phyloP scores from a whole-genome alignment of 2,329 filamentous ascomycete genomes.

The Scedosporium minutisporum region DNA sequence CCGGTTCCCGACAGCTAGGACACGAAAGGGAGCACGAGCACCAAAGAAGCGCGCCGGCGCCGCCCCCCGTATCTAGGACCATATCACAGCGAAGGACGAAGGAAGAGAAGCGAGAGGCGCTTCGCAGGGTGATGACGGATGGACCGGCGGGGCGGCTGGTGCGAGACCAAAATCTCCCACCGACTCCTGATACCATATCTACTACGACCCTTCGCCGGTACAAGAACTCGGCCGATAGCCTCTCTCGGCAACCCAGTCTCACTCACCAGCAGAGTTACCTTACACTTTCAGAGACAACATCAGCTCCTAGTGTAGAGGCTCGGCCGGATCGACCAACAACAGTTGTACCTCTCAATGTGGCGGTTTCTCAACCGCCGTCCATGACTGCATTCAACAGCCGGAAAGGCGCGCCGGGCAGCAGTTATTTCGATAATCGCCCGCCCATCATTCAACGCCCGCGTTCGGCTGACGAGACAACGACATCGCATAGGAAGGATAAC shows the following conservation, averaged over 20 bases:
- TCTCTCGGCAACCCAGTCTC: conserved; percentile 21
- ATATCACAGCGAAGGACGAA: conserved; percentile 21
- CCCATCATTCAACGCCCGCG: conserved; percentile 30
- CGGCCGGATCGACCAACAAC: background rate
- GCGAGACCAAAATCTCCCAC: conserved; percentile 38
- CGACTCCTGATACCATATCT: conserved; percentile 51
- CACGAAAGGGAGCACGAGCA: conserved; percentile 15
- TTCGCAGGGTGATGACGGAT: conserved; percentile 40
- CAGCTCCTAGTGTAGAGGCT: background rate
- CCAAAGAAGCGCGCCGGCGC: conserved; percentile 9
- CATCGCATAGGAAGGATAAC: conserved; percentile 27
- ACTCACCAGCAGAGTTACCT: conserved; percentile 22
- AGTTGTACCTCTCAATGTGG: background rate
- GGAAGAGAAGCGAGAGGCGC: conserved; percentile 37
- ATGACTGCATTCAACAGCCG: conserved; percentile 22
- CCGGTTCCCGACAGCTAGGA: conserved; percentile 21
- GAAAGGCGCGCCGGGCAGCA: conserved; percentile 14
- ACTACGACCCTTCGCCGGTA: conserved; percentile 42
- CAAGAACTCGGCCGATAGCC: conserved; percentile 40
- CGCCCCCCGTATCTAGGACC: conserved; percentile 9
- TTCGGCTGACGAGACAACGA: conserved; percentile 36
- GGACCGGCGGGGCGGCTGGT: conserved; percentile 29
- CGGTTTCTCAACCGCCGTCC: conserved; percentile 17
- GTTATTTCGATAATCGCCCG: conserved; percentile 20
- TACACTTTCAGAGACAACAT: conserved; percentile 17